Evolutionary conservation across 1,284 basidiomycete species (phyloP).

Genomic region (Melanopsichium pennsylvanicum): DNA sequence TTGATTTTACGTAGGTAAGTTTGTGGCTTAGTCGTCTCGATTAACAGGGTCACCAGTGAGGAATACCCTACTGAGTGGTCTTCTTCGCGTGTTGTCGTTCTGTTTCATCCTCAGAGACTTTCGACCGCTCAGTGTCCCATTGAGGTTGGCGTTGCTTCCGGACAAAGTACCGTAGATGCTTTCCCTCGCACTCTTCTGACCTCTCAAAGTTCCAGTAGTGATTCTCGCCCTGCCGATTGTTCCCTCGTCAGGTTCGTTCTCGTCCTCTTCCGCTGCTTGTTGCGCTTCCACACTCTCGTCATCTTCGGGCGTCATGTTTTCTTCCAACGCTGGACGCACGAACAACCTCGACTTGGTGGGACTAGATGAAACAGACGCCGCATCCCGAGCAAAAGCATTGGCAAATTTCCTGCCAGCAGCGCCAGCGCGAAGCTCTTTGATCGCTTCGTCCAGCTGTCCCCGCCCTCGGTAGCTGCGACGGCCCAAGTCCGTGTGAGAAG

Average conservation of each 20-base stretch:
- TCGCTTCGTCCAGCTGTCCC: slow-evolving; percentile 55
- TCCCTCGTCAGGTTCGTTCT: slow-evolving; percentile 1
- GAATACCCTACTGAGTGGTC: slow-evolving; percentile 44
- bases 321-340: background rate
- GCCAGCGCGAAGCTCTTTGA: slow-evolving; percentile 51
- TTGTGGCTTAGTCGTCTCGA: slow-evolving; percentile 18
- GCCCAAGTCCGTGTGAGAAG: slow-evolving; percentile 1
- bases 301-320: background rate
- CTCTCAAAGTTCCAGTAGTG: background rate
- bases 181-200: background rate
- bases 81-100: slow-evolving; percentile 1
- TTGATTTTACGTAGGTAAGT: too few relatives aligned
- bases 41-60: slow-evolving; percentile 41
- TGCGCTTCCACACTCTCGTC: slow-evolving; percentile 2
- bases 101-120: slow-evolving; percentile 38
- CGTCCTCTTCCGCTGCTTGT: slow-evolving; percentile 9
- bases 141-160: slow-evolving; percentile 10
- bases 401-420: slow-evolving; percentile 26
- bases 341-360: slow-evolving; percentile 16
- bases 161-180: slow-evolving; percentile 24
- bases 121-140: slow-evolving; percentile 37
- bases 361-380: background rate
- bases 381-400: slow-evolving; percentile 7
- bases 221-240: slow-evolving; percentile 21
- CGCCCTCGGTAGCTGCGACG: slow-evolving; percentile 41